A percentile compares a stretch with the other conserved stretches of the same genome.
phyloP scores from a whole-genome alignment of 2,329 filamentous ascomycete species.

The Curvularia eragrostidis region DNA sequence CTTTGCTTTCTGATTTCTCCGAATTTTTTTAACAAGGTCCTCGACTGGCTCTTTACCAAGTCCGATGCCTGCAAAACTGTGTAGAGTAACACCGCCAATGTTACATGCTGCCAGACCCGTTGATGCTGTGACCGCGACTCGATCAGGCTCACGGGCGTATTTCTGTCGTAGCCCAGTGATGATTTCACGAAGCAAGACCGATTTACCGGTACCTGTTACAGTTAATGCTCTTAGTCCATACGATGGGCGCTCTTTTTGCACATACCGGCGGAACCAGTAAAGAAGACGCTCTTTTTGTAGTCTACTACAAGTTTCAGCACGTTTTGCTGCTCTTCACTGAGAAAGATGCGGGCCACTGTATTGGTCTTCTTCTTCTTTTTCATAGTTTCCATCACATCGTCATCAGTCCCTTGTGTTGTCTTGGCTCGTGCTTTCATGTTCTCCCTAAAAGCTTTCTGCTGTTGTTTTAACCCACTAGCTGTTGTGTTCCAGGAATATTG shows the following conservation, averaged over 20 bases:
- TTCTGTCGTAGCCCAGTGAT: slow-evolving; percentile 82
- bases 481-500: slow-evolving; percentile 73
- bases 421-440: slow-evolving; percentile 61
- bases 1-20: slow-evolving; percentile 84
- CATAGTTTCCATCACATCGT: slow-evolving; percentile 57
- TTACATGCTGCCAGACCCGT: slow-evolving; percentile 97
- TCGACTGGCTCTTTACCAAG: slow-evolving; percentile 87
- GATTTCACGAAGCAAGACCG: slow-evolving; percentile 90
- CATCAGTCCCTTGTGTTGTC: slow-evolving; percentile 46
- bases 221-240: slow-evolving; percentile 9
- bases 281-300: slow-evolving; percentile 88
- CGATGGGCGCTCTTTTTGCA: not conserved
- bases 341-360: slow-evolving; percentile 64
- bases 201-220: slow-evolving; percentile 80
- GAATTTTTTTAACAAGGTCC: slow-evolving; percentile 87
- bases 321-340: slow-evolving; percentile 85
- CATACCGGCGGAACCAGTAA: slow-evolving; percentile 87
- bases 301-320: slow-evolving; percentile 85
- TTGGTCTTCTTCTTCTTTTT: slow-evolving; percentile 54
- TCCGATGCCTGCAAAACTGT: slow-evolving; percentile 95
- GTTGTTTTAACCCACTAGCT: slow-evolving; percentile 76
- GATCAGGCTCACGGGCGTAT: slow-evolving; percentile 76
- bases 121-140: slow-evolving; percentile 91
- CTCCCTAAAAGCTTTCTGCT: slow-evolving; percentile 75
- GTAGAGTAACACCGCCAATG: slow-evolving; percentile 91